phyloP scores from a whole-genome alignment of 352 stramenopile genomes.

The Sclerospora graminicola region DNA sequence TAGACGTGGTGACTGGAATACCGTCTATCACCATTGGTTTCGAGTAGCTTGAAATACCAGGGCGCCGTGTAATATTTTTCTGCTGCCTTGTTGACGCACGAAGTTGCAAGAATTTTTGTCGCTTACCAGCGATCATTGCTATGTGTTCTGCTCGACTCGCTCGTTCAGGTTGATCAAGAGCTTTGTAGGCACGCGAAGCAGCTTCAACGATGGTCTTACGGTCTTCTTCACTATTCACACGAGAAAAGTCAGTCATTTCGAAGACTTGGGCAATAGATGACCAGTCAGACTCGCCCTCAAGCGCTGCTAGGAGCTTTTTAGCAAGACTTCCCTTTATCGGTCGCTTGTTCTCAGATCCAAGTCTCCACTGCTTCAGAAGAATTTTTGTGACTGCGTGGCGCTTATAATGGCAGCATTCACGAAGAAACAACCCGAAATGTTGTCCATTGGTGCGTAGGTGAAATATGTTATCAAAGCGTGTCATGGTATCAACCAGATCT shows the following conservation, averaged over 20 bases:
- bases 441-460: slow-evolving; percentile 23
- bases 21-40: slow-evolving; percentile 16
- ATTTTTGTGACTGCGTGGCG: slow-evolving; percentile 21
- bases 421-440: slow-evolving; percentile 28
- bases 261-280: slow-evolving; percentile 26
- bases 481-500: slow-evolving; percentile 21
- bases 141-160: slow-evolving; percentile 13
- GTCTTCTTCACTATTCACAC: slow-evolving; percentile 12
- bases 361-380: slow-evolving; percentile 22
- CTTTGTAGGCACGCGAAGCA: slow-evolving; percentile 23
- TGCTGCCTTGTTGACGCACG: slow-evolving; percentile 2
- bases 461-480: slow-evolving; percentile 25
- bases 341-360: slow-evolving; percentile 7
- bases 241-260: slow-evolving; percentile 21
- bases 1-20: slow-evolving; percentile 14
- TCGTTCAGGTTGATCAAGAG: slow-evolving; percentile 16
- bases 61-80: background rate
- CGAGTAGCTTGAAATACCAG: background rate
- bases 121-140: slow-evolving; percentile 3
- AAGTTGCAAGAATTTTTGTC: slow-evolving; percentile 14
- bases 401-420: slow-evolving; percentile 26
- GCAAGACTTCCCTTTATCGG: slow-evolving; percentile 19
- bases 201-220: slow-evolving; percentile 14
- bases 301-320: slow-evolving; percentile 15
- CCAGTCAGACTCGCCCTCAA: slow-evolving; percentile 22